A percentile compares a stretch with the other conserved stretches of the same genome.
Conservation (phyloP, 345 rosid genomes). For the Chamaenerion angustifolium region DNA sequence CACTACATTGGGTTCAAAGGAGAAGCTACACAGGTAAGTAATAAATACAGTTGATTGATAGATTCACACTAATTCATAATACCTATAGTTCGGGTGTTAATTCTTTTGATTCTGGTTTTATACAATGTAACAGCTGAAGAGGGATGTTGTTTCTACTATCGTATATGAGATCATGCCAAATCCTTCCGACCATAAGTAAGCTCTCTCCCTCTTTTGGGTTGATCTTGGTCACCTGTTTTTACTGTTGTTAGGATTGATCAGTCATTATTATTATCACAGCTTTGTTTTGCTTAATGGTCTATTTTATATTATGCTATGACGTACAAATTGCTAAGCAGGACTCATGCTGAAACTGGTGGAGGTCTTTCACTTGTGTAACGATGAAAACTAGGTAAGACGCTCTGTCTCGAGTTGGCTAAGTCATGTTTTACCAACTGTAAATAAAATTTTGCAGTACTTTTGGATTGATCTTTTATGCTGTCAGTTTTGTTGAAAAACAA, state of each 20-base stretch:
- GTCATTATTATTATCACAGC: background rate
- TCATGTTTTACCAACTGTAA: too few relatives aligned
- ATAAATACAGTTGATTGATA: too few relatives aligned
- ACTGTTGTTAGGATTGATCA: background rate
- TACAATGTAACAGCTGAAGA: conserved; percentile 50
- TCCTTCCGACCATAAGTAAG: conserved; percentile 98
- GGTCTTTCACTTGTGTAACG: conserved; percentile 56
- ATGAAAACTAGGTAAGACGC: too few relatives aligned
- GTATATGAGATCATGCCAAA: conserved; percentile 92
- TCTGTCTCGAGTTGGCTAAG: too few relatives aligned
- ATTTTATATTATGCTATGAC: too few relatives aligned
- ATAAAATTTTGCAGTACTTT: too few relatives aligned
- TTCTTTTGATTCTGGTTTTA: background rate
- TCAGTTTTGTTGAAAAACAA: too few relatives aligned
- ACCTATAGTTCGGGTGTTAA: conserved; percentile 2
- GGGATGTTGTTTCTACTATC: conserved; percentile 79
- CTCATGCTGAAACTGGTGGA: conserved; percentile 45
- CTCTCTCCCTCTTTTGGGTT: conserved; percentile 2
- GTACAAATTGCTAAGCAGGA: conserved; percentile 45
- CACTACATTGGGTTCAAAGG: conserved; percentile 90
- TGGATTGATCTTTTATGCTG: too few relatives aligned
- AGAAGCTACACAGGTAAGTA: conserved; percentile 83
- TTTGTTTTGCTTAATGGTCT: background rate
- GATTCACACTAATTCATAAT: conserved; percentile 5
- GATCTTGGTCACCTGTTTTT: background rate